Base-by-base conservation (phyloP, 2,329 filamentous ascomycete species). In the Fusarium staphyleae region DNA sequence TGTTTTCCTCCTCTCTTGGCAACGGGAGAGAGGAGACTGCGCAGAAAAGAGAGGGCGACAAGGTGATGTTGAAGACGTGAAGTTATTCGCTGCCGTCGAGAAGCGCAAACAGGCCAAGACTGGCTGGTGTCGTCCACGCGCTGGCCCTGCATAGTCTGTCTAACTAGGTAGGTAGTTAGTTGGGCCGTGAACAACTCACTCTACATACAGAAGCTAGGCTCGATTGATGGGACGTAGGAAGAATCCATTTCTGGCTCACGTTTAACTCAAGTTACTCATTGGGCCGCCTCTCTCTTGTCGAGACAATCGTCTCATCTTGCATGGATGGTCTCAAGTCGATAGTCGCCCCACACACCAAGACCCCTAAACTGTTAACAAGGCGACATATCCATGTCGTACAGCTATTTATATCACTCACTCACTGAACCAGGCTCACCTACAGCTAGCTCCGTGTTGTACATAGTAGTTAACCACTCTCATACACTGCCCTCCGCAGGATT, bases 141-240 rank as follows among this genome's bases (percentile, higher is more conserved):
- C 30, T 30, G 50, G 39, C 59, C 59, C 54, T 62, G 59, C 59
- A 63, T 60, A 43, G 53, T 52, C 51, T 56, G n/a, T n/a, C n/a
- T n/a, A n/a, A n/a, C n/a, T n/a, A n/a, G n/a, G n/a, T n/a, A n/a
- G n/a, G n/a, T n/a, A 18, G 26, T 36, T 36, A 7, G n/a, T 7
- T 36, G 41, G 41, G 22, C 49, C 30, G 29, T 35, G 24, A 16
- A 18, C 28, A 41, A 16, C 37, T 34, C 22, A 36, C 30, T 12
- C 22, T n/a, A 16, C 39, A 41, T 41, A 24, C 11, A 30, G 3
- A 12, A 12, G 28, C 22, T 24, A 24, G 22, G 9, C 22, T 24
- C 22, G 22, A 22, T 24, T 24, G 22, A 24, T 5, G 22, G 7
- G 9, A 8, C 22, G 9, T 8, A 9, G 9, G 22, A 3, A 3